Percentiles rank a stretch among this genome's conserved stretches.
phyloP scores from a whole-genome alignment of 75 land plant genomes.

The Pseudotsuga menziesii region DNA sequence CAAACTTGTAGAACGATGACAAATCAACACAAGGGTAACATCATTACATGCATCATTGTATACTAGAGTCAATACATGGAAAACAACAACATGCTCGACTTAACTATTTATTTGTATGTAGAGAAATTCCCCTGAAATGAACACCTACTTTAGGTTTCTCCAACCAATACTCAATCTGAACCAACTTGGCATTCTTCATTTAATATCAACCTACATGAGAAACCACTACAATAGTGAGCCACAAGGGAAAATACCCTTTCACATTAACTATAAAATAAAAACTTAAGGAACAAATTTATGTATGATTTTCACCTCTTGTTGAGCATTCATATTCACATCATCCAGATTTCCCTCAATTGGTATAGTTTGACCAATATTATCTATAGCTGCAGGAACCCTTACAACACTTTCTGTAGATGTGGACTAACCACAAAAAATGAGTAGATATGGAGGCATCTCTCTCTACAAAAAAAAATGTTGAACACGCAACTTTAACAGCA shows the following conservation, averaged over 20 bases:
- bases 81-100: slow-evolving; percentile 96
- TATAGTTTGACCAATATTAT: background rate
- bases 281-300: slow-evolving; percentile 5
- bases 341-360: slow-evolving; percentile 17
- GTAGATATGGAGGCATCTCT: slow-evolving; percentile 62
- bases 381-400: slow-evolving; percentile 23
- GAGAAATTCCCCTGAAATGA: slow-evolving; percentile 48
- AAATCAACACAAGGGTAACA: background rate
- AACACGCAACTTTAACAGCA: slow-evolving; percentile 66
- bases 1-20: background rate
- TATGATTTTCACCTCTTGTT: slow-evolving; percentile 21
- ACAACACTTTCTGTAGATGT: slow-evolving; percentile 14
- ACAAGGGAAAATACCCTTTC: slow-evolving; percentile 2
- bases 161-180: slow-evolving; percentile 80
- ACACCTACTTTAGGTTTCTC: slow-evolving; percentile 69
- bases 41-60: slow-evolving; percentile 79
- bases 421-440: slow-evolving; percentile 41
- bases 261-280: slow-evolving; percentile 9
- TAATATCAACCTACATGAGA: slow-evolving; percentile 36
- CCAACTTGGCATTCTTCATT: slow-evolving; percentile 61
- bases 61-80: slow-evolving; percentile 75
- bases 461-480: slow-evolving; percentile 51
- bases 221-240: slow-evolving; percentile 18
- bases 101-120: slow-evolving; percentile 76
- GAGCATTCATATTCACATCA: slow-evolving; percentile 9